phyloP scores from a whole-genome alignment of 768 basidiomycete genomes.

The Clitopilus hobsonii region DNA sequence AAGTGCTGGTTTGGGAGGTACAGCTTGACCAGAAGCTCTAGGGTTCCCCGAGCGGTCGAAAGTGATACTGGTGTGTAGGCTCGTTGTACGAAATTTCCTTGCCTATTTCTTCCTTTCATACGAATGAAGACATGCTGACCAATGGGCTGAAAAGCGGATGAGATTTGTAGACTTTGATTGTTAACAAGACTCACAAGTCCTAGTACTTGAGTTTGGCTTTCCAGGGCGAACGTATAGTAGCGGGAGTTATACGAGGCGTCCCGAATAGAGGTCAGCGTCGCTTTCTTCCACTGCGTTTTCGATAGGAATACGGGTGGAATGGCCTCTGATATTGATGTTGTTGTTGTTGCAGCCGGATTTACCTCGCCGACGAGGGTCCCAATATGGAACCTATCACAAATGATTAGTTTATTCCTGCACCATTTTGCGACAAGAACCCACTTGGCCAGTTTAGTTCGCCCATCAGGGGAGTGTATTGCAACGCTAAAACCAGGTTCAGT shows the following conservation, averaged over 20 bases:
- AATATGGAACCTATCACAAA: conserved; percentile 9
- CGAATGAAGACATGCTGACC: conserved; percentile 59
- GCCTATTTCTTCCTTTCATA: conserved; percentile 23
- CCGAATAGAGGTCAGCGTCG: conserved; percentile 29
- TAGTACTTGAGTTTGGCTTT: conserved; percentile 31
- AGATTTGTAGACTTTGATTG: too few relatives aligned
- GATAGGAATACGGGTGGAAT: conserved; percentile 28
- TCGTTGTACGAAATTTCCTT: conserved; percentile 43
- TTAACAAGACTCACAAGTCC: conserved; percentile 29
- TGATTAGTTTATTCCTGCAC: neutral
- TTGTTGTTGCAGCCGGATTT: conserved; percentile 10
- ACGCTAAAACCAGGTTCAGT: conserved; percentile 17
- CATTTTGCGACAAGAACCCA: conserved; percentile 12
- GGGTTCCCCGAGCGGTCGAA: conserved; percentile 32
- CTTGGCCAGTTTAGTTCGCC: conserved; percentile 37
- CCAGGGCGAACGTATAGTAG: conserved; percentile 46
- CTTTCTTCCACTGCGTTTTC: conserved; percentile 43
- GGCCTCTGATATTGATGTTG: neutral
- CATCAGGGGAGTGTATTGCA: conserved; percentile 56
- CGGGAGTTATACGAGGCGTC: conserved; percentile 44
- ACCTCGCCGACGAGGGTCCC: conserved; percentile 6
- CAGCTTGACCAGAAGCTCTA: conserved; percentile 49
- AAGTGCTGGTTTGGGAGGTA: conserved; percentile 21
- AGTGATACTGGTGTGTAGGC: conserved; percentile 58
- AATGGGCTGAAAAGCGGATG: conserved; percentile 21